Percentiles rank a stretch among this genome's conserved stretches.
Evolutionary conservation across 2,329 filamentous ascomycete genomes (phyloP).

Genomic region (Rhinocladiella mackenziei): DNA sequence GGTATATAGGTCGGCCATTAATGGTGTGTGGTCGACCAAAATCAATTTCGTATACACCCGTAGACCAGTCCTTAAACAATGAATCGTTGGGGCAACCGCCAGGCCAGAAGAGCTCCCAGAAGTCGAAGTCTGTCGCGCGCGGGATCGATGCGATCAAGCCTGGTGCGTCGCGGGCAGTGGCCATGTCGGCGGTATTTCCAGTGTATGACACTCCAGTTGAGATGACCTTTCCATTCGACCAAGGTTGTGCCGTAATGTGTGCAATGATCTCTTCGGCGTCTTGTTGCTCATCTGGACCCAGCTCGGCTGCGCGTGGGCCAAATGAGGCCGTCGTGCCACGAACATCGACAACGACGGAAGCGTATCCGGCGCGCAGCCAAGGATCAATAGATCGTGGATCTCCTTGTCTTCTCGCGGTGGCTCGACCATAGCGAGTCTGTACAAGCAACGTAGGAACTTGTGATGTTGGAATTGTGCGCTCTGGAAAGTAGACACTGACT

Average conservation of each 20-base stretch:
- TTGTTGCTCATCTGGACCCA: conserved; percentile 1
- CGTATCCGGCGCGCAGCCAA: conserved; percentile 2
- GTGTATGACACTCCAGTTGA: conserved; percentile 2
- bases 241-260: neutral
- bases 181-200: conserved; percentile 1
- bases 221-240: conserved; percentile 2
- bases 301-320: neutral
- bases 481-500: conserved; percentile 6
- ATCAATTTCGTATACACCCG: conserved; percentile 1
- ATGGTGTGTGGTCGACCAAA: conserved; percentile 1
- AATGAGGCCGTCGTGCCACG: conserved; percentile 1
- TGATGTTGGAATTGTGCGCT: conserved; percentile 3
- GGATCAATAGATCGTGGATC: conserved; percentile 2
- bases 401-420: neutral
- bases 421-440: conserved; percentile 1
- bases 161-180: neutral
- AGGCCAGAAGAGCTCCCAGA: neutral
- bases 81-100: conserved; percentile 1
- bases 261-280: conserved; percentile 3
- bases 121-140: conserved; percentile 1
- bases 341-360: conserved; percentile 1
- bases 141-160: conserved; percentile 2
- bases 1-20: neutral
- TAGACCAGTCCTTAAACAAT: conserved; percentile 1
- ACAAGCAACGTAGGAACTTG: conserved; percentile 1